Conservation (phyloP, 192 early-diverging fungal genomes). For the Rhizoclosmatium sp. region DNA sequence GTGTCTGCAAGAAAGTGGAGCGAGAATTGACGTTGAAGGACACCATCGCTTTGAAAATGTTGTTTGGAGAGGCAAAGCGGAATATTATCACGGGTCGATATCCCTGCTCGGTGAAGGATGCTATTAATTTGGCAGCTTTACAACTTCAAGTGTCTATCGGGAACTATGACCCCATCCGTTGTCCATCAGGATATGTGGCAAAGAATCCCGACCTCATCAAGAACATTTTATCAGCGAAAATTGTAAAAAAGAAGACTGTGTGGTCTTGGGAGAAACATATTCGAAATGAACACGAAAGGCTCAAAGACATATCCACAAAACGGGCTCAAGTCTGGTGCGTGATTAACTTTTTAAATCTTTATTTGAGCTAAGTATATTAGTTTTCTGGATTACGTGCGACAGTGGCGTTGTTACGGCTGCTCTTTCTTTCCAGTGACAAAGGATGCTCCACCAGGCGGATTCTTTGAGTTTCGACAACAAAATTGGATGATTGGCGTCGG, state of each 20-base stretch:
- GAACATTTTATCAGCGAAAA: conserved; percentile 21
- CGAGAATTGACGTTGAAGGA: conserved; percentile 44
- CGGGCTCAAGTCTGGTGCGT: conserved; percentile 19
- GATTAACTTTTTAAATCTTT: not conserved
- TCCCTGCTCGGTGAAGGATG: conserved; percentile 57
- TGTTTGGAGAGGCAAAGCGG: conserved; percentile 67
- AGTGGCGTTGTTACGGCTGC: conserved; percentile 63
- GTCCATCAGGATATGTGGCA: conserved; percentile 52
- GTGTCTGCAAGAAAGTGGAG: conserved; percentile 42
- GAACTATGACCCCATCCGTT: conserved; percentile 49
- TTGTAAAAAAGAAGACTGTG: conserved; percentile 19
- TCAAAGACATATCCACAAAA: conserved; percentile 13
- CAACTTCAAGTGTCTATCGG: conserved; percentile 56
- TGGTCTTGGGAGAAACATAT: conserved; percentile 47
- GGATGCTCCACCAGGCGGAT: conserved; percentile 60
- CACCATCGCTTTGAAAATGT: conserved; percentile 47
- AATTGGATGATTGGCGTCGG: conserved; percentile 58
- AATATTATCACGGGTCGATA: conserved; percentile 61
- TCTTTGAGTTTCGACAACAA: conserved; percentile 63
- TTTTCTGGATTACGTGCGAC: conserved; percentile 55
- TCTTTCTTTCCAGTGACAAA: conserved; percentile 61
- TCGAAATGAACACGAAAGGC: conserved; percentile 26
- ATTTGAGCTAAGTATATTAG: conserved; percentile 30
- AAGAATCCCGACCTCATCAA: conserved; percentile 21
- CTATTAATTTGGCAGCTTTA: conserved; percentile 51